phyloP scores from a whole-genome alignment of 208 protist genomes.

The Wallacemonas rigidus region DNA sequence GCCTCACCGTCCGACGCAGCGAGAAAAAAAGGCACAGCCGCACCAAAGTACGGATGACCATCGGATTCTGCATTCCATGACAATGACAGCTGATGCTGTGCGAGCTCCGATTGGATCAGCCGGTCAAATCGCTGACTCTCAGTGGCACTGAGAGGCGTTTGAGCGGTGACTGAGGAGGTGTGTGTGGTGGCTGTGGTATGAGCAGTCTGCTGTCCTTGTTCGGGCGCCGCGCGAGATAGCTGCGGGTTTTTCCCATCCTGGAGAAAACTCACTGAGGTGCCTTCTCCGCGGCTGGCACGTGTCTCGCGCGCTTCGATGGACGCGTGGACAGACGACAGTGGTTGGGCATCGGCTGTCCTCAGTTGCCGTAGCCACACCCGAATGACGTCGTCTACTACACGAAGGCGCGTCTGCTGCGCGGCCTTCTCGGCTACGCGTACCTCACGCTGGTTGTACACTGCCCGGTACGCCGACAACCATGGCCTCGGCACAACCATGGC shows the following conservation, averaged over 20 bases:
- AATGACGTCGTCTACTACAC: background rate
- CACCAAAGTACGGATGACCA: conserved; percentile 37
- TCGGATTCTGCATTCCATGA: conserved; percentile 24
- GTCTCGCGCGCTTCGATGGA: background rate
- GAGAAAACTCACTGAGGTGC: too few species aligned
- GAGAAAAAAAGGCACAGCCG: conserved; percentile 25
- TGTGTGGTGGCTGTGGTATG: too few species aligned
- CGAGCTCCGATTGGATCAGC: background rate
- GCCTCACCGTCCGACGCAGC: background rate
- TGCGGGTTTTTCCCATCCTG: too few species aligned
- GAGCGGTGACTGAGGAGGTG: too few species aligned
- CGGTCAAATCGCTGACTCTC: too few species aligned
- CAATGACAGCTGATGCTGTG: background rate
- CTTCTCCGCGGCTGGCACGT: too few species aligned
- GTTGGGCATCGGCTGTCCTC: background rate
- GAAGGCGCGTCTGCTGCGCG: background rate
- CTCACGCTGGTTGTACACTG: background rate
- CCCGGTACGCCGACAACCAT: conserved; percentile 1
- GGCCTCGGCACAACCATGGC: conserved; percentile 5
- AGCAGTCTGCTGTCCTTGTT: too few species aligned
- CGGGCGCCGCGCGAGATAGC: too few species aligned
- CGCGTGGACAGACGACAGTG: background rate
- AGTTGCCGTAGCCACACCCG: conserved; percentile 1
- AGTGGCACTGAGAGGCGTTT: too few species aligned
- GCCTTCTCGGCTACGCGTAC: background rate